These are phyloP conservation scores for Fusarium vanettenii DNA, from an alignment of 2,329 filamentous ascomycete genomes.

Conservation along the genomic window DNA sequence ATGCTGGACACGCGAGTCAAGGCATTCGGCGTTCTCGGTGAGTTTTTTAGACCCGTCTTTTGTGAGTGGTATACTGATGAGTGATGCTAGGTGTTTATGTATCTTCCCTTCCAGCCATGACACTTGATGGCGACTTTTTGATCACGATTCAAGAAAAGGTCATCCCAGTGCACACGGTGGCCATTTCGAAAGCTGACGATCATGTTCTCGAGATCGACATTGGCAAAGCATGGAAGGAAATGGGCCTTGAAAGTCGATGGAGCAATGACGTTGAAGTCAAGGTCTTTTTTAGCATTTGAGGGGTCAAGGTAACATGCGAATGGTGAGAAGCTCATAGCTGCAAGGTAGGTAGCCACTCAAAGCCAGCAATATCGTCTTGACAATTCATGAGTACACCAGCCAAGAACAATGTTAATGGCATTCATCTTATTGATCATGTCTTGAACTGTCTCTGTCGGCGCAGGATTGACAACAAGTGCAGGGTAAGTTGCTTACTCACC, in stretches of 20 bases:
- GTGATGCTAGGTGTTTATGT: slow-evolving; percentile 74
- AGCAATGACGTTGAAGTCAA: slow-evolving; percentile 82
- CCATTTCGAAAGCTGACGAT: slow-evolving; percentile 60
- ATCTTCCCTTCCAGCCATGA: slow-evolving; percentile 71
- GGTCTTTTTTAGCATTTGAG: slow-evolving; percentile 62
- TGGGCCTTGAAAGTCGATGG: slow-evolving; percentile 78
- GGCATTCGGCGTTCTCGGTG: slow-evolving; percentile 80
- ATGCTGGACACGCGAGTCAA: slow-evolving; percentile 78
- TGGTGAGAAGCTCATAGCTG: background rate
- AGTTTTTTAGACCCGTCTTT: slow-evolving; percentile 34
- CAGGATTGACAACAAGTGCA: background rate
- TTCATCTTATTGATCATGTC: background rate
- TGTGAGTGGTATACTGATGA: background rate
- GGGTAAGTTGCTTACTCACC: background rate
- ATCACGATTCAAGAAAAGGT: slow-evolving; percentile 78
- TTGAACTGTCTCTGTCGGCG: background rate
- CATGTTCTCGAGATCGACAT: slow-evolving; percentile 82
- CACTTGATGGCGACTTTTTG: slow-evolving; percentile 75
- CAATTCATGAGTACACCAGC: background rate
- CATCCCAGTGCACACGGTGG: slow-evolving; percentile 75
- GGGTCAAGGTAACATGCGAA: background rate
- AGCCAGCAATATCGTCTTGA: background rate
- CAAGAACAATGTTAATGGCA: background rate
- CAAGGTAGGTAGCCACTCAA: background rate
- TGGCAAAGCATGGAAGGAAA: slow-evolving; percentile 79